phyloP scores from a whole-genome alignment of 164 flowering plant species.

The Dillenia suffruticosa region DNA sequence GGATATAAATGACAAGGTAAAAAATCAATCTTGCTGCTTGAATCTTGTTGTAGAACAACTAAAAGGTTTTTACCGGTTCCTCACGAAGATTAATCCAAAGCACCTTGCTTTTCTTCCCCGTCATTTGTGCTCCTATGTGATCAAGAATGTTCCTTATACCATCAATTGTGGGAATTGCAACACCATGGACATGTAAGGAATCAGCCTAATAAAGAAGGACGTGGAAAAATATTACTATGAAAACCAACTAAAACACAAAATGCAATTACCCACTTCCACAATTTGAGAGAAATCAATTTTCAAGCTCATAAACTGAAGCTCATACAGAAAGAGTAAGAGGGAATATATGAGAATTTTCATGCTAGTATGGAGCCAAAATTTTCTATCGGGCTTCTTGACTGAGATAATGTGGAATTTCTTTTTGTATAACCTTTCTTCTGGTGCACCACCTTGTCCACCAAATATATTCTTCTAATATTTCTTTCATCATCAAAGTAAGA shows the following conservation, averaged over 20 bases:
- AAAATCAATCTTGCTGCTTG: too few species aligned
- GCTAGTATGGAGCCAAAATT: too few species aligned
- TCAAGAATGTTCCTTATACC: slow-evolving; percentile 85
- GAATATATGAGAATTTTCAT: neutral
- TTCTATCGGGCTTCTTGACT: too few species aligned
- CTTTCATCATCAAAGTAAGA: too few species aligned
- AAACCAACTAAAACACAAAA: neutral
- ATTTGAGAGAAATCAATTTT: neutral
- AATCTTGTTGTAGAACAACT: neutral
- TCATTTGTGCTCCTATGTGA: slow-evolving; percentile 65
- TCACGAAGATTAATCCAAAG: slow-evolving; percentile 93
- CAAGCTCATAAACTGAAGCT: too few species aligned
- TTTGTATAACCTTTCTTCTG: too few species aligned
- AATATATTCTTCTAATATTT: too few species aligned
- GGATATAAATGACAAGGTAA: too few species aligned
- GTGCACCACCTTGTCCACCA: too few species aligned
- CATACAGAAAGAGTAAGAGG: neutral
- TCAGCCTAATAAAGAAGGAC: slow-evolving; percentile 56
- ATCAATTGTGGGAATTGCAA: slow-evolving; percentile 81
- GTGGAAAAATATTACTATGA: too few species aligned
- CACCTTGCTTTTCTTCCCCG: slow-evolving; percentile 52
- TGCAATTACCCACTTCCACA: neutral
- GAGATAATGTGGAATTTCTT: too few species aligned
- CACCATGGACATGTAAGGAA: slow-evolving; percentile 82
- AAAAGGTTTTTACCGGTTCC: slow-evolving; percentile 63